phyloP scores from a whole-genome alignment of 768 basidiomycete genomes.

The Pleurotus djamor region DNA sequence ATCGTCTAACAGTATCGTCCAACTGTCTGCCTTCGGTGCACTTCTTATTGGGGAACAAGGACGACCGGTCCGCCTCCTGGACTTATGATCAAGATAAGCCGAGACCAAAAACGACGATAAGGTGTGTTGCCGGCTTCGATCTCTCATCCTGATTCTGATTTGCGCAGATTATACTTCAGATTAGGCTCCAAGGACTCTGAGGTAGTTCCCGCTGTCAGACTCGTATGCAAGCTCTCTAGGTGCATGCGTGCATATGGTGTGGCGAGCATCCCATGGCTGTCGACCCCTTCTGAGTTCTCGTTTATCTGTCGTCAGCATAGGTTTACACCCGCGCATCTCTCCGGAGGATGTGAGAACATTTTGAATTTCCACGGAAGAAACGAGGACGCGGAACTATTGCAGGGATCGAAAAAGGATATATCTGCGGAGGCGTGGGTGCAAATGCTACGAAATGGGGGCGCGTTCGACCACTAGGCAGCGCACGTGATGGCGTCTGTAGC shows the following conservation, averaged over 20 bases:
- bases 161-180: background rate
- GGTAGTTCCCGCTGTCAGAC: background rate
- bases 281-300: background rate
- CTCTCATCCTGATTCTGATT: background rate
- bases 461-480: background rate
- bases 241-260: background rate
- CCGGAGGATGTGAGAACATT: background rate
- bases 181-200: background rate
- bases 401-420: background rate
- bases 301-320: background rate
- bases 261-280: background rate
- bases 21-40: background rate
- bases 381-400: background rate
- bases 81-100: background rate
- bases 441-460: background rate
- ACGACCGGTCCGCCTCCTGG: constrained; percentile 1
- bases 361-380: background rate
- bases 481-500: constrained; percentile 5
- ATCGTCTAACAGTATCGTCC: too few relatives aligned
- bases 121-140: background rate
- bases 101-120: background rate
- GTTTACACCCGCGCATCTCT: background rate
- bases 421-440: background rate
- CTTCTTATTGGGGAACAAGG: background rate
- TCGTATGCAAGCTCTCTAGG: background rate